Base-by-base conservation (phyloP, 352 stramenopile genomes). In the Globisporangium ultimum region DNA sequence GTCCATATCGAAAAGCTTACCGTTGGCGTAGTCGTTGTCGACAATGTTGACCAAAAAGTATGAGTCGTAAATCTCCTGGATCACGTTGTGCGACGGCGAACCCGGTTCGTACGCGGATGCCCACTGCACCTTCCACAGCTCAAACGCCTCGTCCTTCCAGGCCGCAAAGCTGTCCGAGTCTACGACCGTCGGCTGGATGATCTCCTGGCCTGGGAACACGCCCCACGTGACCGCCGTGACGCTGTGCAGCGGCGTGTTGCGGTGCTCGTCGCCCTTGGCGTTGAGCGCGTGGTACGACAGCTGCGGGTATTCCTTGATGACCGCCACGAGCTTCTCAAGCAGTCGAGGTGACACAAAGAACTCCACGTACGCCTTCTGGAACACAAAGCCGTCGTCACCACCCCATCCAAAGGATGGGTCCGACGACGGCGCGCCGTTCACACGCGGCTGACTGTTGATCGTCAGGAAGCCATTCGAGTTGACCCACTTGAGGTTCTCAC, bases 321-420 rank as follows among this genome's bases (percentile, higher is more conserved):
- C 68, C 46, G 64, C 78, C 10, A 91, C 64, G 14, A 91, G 69
- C 54, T 90, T 78, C 15, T 68, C 66, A 17, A 95, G 77, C 60
- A 93, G 78, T 14, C 70, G 68, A 20, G 95, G 96, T 32, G 87
- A 95, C 22, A 91, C 86, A 71, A 99, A 99, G 72, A 97, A 99
- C 78, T 99, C 97, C 54, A 98, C 90, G 76, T 99, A 99, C 8
- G 95, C 96, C 81, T 99, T 99, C 80, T 99, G 97, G 79, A 99
- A 99, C 28, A 99, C 95, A 53, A 96, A 89, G 21, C 97, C 97
- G 53, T 96, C 86, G 49, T 87, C 74, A 15, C 95, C 93, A 61
- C 97, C 96, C 97, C 97, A 99, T 38, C 97, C 97, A 68, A 98
- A 97, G 34, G 73, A 78, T 43, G 80, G 71, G 40, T 99, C 85